phyloP scores from a whole-genome alignment of 805 yeast genomes.

The Ogataea corticis region DNA sequence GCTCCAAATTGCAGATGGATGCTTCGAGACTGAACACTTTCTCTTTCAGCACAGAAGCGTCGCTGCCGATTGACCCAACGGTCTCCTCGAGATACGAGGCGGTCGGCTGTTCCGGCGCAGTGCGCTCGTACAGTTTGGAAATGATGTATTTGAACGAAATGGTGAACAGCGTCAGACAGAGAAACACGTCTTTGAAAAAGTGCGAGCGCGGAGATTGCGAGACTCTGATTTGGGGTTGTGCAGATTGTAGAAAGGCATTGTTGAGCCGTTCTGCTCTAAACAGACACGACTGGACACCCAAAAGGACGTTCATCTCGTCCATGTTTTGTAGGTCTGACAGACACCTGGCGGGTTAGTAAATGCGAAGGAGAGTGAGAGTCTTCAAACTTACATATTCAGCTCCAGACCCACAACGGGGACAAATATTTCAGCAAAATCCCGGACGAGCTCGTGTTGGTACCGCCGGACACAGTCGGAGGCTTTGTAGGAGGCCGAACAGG shows the following conservation, averaged over 20 bases:
- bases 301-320: constrained; percentile 11
- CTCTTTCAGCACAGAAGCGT: constrained; percentile 17
- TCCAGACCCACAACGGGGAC: constrained; percentile 17
- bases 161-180: background rate
- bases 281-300: constrained; percentile 20
- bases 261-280: constrained; percentile 17
- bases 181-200: background rate
- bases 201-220: background rate
- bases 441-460: constrained; percentile 14
- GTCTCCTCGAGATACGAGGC: constrained; percentile 1
- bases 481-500: constrained; percentile 19
- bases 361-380: background rate
- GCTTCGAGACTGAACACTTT: constrained; percentile 18
- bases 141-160: background rate
- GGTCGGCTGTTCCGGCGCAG: background rate
- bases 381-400: constrained; percentile 10
- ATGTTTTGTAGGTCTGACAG: constrained; percentile 9
- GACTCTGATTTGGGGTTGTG: background rate
- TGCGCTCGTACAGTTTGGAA: background rate
- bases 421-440: constrained; percentile 12
- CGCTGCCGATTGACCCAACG: constrained; percentile 6
- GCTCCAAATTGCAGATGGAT: constrained; percentile 20
- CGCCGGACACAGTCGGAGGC: constrained; percentile 15
- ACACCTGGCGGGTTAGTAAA: constrained; percentile 12
- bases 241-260: constrained; percentile 5